These are phyloP conservation scores for Lachancea sp. DNA, from an alignment of 805 yeast genomes.

Conservation along the genomic window DNA sequence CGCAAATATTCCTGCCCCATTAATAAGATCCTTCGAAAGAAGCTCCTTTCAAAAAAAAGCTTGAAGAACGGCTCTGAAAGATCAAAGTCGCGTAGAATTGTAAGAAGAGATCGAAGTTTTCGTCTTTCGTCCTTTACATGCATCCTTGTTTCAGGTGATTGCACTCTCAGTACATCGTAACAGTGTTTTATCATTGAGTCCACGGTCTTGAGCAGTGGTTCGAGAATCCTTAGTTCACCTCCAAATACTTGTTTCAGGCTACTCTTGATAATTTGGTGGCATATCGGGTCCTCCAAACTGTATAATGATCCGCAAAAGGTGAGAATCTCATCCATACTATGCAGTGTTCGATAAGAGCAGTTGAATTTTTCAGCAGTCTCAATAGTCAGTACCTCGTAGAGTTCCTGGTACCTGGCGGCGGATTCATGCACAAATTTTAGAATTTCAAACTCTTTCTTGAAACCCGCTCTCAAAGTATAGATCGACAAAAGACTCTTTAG, in stretches of 20 bases:
- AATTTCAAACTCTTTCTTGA: not conserved
- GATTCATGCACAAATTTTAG: slow-evolving; percentile 3
- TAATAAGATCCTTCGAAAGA: slow-evolving; percentile 6
- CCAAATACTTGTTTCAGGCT: slow-evolving; percentile 8
- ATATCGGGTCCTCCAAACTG: not conserved
- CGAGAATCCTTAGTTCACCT: slow-evolving; percentile 16
- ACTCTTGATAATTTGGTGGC: slow-evolving; percentile 1
- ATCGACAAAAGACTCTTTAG: not conserved
- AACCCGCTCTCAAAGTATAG: not conserved
- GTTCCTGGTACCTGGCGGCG: not conserved
- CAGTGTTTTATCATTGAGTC: slow-evolving; percentile 7
- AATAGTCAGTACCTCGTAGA: not conserved
- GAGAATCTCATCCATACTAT: not conserved
- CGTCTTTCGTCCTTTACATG: not conserved
- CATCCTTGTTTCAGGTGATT: not conserved
- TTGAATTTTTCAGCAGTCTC: not conserved
- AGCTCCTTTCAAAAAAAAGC: slow-evolving; percentile 2
- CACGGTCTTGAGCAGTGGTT: slow-evolving; percentile 15
- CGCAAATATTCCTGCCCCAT: slow-evolving; percentile 7
- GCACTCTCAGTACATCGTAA: not conserved
- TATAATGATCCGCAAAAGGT: not conserved
- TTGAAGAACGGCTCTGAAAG: slow-evolving; percentile 6
- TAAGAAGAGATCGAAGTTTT: not conserved
- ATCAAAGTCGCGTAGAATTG: slow-evolving; percentile 4
- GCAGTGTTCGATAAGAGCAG: not conserved